A percentile compares a stretch with the other conserved stretches of the same genome.
Evolutionary conservation across 169 alveolate species (phyloP).

Genomic region (Neospora caninum): DNA sequence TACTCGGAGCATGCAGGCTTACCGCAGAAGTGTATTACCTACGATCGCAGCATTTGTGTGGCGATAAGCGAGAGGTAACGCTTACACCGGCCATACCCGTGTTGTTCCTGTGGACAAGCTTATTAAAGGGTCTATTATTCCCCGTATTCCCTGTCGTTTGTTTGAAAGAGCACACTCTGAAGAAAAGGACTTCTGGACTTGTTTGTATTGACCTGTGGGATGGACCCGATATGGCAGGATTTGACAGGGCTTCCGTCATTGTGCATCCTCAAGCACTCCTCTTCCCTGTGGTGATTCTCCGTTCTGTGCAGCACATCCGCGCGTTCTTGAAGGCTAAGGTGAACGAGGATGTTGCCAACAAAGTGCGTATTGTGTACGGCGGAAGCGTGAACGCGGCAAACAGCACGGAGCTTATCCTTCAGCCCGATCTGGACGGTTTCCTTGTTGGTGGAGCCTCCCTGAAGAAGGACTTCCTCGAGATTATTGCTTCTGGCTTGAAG

Average conservation of each 20-base stretch:
- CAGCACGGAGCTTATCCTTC: conserved; percentile 91
- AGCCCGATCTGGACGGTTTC: conserved; percentile 97
- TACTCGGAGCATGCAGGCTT: conserved; percentile 41
- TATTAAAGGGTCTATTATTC: no score
- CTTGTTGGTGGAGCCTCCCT: conserved; percentile 99
- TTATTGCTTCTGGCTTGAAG: conserved; percentile 85
- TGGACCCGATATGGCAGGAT: no score
- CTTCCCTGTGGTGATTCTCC: neutral
- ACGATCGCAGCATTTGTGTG: neutral
- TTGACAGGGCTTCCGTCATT: no score
- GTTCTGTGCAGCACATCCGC: conserved; percentile 81
- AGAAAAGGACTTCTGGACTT: no score
- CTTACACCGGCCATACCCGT: no score
- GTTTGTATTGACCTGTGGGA: no score
- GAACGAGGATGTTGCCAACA: conserved; percentile 86
- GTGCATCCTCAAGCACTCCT: no score
- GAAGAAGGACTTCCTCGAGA: conserved; percentile 94
- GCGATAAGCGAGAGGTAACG: conserved; percentile 27
- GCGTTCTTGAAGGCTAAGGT: conserved; percentile 80
- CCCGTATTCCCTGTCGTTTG: no score
- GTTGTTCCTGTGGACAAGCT: no score
- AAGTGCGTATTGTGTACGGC: conserved; percentile 96
- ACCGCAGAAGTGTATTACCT: neutral
- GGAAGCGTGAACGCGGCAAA: conserved; percentile 97
- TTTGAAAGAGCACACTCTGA: no score